Conservation (phyloP, 495 filamentous ascomycete species). For the Durotheca rogersii region DNA sequence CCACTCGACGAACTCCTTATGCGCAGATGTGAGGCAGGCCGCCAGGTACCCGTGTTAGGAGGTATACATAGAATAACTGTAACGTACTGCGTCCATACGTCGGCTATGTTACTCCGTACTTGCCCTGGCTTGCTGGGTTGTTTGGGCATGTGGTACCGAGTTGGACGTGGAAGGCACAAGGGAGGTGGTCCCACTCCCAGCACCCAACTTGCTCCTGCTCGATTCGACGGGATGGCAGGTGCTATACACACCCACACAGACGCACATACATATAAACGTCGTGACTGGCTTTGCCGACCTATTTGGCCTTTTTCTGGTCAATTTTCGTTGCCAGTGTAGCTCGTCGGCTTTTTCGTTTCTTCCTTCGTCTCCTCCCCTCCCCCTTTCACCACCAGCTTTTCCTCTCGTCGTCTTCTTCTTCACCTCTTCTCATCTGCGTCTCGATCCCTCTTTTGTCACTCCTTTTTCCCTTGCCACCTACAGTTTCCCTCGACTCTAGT, state of each 20-base stretch:
- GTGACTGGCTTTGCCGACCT: neutral
- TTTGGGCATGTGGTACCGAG: too few species aligned
- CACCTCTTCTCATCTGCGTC: constrained; percentile 1
- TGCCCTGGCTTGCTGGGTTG: too few species aligned
- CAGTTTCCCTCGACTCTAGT: constrained; percentile 10
- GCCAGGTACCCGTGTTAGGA: too few species aligned
- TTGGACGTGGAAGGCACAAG: too few species aligned
- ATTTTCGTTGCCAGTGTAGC: neutral
- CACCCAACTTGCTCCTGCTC: neutral
- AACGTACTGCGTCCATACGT: too few species aligned
- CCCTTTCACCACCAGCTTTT: neutral
- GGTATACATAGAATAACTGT: too few species aligned
- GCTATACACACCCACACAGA: too few species aligned
- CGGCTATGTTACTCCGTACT: too few species aligned
- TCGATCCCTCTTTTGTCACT: constrained; percentile 12
- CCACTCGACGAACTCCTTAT: too few species aligned
- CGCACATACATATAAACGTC: neutral
- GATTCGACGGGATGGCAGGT: too few species aligned
- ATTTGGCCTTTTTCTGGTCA: too few species aligned
- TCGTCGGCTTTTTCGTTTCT: neutral
- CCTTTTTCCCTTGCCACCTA: constrained; percentile 3
- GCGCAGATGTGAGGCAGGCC: too few species aligned
- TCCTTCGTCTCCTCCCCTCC: neutral
- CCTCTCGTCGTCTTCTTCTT: neutral
- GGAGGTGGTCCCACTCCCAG: neutral